phyloP scores from a whole-genome alignment of 345 rosid species.

The Syzygium jambos region DNA sequence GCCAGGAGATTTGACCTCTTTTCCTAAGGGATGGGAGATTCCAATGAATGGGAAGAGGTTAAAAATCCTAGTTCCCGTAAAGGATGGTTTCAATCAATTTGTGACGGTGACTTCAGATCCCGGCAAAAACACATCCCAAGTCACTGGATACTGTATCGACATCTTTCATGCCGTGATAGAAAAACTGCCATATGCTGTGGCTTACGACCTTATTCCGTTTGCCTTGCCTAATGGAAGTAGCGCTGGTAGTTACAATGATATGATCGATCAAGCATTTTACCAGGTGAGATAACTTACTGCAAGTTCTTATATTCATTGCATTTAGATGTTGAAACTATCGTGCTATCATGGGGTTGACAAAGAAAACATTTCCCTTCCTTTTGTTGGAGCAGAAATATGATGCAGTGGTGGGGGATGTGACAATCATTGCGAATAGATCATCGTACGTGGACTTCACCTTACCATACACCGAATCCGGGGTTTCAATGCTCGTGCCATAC shows the following conservation, averaged over 20 bases:
- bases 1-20: not conserved
- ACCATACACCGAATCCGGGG: not conserved
- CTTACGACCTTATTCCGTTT: not conserved
- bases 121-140: fast-evolving
- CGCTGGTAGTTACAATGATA: fast-evolving
- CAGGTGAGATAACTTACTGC: not conserved
- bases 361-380: not conserved
- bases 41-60: not conserved
- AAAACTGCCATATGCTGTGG: not conserved
- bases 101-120: not conserved
- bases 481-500: not conserved
- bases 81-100: too few relatives aligned
- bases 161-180: not conserved
- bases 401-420: not conserved
- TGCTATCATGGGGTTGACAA: not conserved
- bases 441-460: not conserved
- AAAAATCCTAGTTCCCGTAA: too few relatives aligned
- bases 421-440: not conserved
- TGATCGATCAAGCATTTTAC: not conserved
- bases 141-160: not conserved
- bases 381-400: not conserved
- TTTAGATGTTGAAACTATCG: not conserved
- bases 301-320: too few relatives aligned
- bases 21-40: not conserved
- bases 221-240: not conserved